phyloP scores from a whole-genome alignment of 768 basidiomycete species.

The Megacollybia marginata region DNA sequence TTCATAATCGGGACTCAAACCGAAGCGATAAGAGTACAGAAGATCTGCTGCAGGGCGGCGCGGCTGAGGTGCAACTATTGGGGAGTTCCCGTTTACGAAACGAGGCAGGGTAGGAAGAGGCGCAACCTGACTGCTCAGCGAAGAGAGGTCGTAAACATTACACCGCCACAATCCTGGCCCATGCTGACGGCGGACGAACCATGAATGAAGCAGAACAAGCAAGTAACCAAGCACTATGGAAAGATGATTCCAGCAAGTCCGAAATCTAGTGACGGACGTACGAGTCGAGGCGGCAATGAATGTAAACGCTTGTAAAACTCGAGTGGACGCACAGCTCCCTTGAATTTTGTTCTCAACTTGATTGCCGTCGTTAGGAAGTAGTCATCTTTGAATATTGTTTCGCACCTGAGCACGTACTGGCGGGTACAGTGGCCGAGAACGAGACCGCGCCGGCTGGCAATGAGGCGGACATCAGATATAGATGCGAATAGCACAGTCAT shows the following conservation, averaged over 20 bases:
- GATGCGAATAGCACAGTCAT: not conserved
- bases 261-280: constrained; percentile 24
- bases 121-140: constrained; percentile 21
- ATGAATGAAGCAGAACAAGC: constrained; percentile 35
- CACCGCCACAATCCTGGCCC: constrained; percentile 47
- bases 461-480: not conserved
- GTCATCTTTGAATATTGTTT: not conserved
- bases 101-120: constrained; percentile 26
- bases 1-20: constrained; percentile 34
- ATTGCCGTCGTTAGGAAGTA: not conserved
- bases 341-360: constrained; percentile 1
- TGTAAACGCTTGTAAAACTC: constrained; percentile 50
- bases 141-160: constrained; percentile 37
- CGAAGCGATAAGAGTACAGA: constrained; percentile 31
- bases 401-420: constrained; percentile 23
- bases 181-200: constrained; percentile 32
- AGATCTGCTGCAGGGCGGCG: constrained; percentile 24
- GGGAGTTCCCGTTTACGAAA: constrained; percentile 29
- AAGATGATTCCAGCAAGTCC: constrained; percentile 3
- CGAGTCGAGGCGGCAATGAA: constrained; percentile 37
- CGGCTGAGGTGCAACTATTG: constrained; percentile 38
- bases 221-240: constrained; percentile 53
- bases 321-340: constrained; percentile 41
- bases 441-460: constrained; percentile 45
- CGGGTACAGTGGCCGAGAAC: constrained; percentile 32